phyloP scores from a whole-genome alignment of 129 eudicot genomes.

The Mikania micrantha region DNA sequence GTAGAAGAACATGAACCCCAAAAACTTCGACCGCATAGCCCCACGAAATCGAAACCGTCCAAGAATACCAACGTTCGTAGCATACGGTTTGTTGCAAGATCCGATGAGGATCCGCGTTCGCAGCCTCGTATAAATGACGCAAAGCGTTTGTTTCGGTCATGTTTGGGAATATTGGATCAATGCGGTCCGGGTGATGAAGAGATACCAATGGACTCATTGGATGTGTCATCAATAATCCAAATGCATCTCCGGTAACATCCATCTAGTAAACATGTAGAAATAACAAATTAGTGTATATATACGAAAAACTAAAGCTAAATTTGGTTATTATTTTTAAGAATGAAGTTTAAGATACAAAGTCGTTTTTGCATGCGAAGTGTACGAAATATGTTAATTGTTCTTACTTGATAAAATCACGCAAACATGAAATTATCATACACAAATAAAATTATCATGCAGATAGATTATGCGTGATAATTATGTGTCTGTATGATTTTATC shows the following conservation, averaged over 20 bases:
- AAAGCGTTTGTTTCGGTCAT: slow-evolving; percentile 42
- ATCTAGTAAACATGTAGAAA: slow-evolving; percentile 4
- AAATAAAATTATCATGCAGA: no score
- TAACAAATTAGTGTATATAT: no score
- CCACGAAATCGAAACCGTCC: slow-evolving; percentile 71
- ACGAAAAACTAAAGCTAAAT: no score
- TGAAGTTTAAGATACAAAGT: no score
- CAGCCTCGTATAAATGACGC: slow-evolving; percentile 57
- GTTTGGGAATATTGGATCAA: slow-evolving; percentile 77
- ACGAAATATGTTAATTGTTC: no score
- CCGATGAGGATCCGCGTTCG: slow-evolving; percentile 44
- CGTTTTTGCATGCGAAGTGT: no score
- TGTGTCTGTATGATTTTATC: no score
- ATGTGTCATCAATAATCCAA: slow-evolving; percentile 69
- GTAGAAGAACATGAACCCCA: slow-evolving; percentile 55
- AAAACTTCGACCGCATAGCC: slow-evolving; percentile 71
- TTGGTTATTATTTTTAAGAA: no score
- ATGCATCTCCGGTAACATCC: slow-evolving; percentile 59
- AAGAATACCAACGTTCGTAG: slow-evolving; percentile 44
- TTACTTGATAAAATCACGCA: no score
- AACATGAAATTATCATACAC: no score
- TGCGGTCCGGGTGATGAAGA: slow-evolving; percentile 66
- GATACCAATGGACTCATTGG: slow-evolving; percentile 61
- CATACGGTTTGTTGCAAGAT: slow-evolving; percentile 66
- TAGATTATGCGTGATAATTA: no score